These are phyloP conservation scores for Fraxinus paxiana DNA, from an alignment of 305 asterid species.

Conservation along the genomic window DNA sequence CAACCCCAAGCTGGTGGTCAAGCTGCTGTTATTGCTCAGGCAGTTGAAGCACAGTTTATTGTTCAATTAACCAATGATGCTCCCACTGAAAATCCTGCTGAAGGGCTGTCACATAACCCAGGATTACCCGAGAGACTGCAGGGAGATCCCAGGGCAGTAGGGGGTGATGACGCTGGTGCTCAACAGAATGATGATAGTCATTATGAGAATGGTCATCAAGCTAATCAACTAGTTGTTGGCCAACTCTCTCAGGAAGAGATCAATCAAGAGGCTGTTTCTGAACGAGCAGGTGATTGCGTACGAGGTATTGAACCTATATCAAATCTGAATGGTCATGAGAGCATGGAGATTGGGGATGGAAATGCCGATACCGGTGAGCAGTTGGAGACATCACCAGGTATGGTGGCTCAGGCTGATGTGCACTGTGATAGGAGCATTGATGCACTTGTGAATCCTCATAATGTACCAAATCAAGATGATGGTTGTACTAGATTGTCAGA, in stretches of 20 bases:
- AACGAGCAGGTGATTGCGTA: constrained; percentile 45
- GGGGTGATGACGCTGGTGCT: constrained; percentile 41
- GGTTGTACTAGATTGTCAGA: constrained; percentile 38
- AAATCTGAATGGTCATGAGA: constrained; percentile 44
- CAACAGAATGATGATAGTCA: constrained; percentile 30
- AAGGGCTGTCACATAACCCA: constrained; percentile 38
- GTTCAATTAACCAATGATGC: constrained; percentile 48
- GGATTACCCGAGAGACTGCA: constrained; percentile 48
- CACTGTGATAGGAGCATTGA: constrained; percentile 31
- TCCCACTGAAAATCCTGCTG: constrained; percentile 51
- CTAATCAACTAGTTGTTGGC: constrained; percentile 42
- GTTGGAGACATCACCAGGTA: constrained; percentile 41
- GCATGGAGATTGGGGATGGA: constrained; percentile 63
- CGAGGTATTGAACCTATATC: constrained; percentile 39
- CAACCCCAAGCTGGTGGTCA: constrained; percentile 99
- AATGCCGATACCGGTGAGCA: constrained; percentile 37
- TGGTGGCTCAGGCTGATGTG: constrained; percentile 37
- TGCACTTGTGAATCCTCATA: constrained; percentile 30
- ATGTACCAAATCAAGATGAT: constrained; percentile 38
- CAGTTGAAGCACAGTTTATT: constrained; percentile 83
- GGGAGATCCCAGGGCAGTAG: constrained; percentile 2
- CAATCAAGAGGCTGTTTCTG: constrained; percentile 42
- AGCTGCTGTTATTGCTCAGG: constrained; percentile 90
- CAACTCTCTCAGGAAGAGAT: constrained; percentile 39
- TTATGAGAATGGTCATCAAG: constrained; percentile 30